Conservation (phyloP, 768 basidiomycete genomes). For the Roridomyces roridus region DNA sequence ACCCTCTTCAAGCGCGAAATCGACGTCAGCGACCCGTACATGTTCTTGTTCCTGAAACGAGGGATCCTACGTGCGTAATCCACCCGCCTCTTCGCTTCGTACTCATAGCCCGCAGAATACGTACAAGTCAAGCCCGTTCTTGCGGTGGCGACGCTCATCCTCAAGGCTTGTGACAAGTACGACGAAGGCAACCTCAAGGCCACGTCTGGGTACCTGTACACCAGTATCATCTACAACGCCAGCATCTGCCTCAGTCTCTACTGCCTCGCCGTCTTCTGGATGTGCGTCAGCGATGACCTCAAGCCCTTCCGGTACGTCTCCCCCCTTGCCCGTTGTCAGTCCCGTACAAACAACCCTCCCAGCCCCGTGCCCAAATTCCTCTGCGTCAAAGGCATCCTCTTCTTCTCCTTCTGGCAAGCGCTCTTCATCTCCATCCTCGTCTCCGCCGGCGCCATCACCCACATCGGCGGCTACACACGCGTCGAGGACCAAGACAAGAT, state of each 20-base stretch:
- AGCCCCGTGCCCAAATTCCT: slow-evolving; percentile 97
- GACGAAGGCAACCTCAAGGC: slow-evolving; percentile 88
- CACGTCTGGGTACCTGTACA: slow-evolving; percentile 89
- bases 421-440: slow-evolving; percentile 89
- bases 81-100: background rate
- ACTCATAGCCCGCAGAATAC: slow-evolving; percentile 71
- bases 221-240: slow-evolving; percentile 84
- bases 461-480: slow-evolving; percentile 88
- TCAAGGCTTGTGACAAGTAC: slow-evolving; percentile 88
- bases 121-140: slow-evolving; percentile 95
- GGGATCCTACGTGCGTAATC: slow-evolving; percentile 83
- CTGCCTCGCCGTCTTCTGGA: slow-evolving; percentile 97
- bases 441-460: slow-evolving; percentile 74
- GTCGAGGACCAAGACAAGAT: slow-evolving; percentile 68
- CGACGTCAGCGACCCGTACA: slow-evolving; percentile 94
- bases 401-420: slow-evolving; percentile 99
- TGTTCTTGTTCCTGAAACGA: slow-evolving; percentile 91
- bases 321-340: background rate
- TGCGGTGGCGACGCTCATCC: slow-evolving; percentile 80
- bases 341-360: background rate
- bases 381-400: slow-evolving; percentile 97
- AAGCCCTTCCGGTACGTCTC: slow-evolving; percentile 80
- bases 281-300: slow-evolving; percentile 87
- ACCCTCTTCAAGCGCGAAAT: slow-evolving; percentile 84
- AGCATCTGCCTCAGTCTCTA: slow-evolving; percentile 84